Conservation (phyloP, 78 protist species). For the Neovahlkampfia damariscottae region DNA sequence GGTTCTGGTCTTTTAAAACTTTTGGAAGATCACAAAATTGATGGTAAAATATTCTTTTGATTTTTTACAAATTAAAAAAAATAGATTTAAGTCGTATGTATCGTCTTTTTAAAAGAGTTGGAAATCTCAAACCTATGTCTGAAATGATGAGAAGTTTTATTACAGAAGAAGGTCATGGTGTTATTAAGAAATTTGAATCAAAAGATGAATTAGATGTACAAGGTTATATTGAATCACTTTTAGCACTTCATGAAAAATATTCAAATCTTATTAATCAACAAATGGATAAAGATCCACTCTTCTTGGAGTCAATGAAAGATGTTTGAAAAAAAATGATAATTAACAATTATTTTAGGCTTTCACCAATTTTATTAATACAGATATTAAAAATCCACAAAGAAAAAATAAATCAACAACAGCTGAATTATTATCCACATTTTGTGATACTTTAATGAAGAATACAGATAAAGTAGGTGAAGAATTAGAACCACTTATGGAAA, state of each 20-base stretch:
- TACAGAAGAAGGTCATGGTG: not conserved
- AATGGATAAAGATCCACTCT: not conserved
- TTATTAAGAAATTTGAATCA: not conserved
- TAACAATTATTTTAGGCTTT: not conserved
- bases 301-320: not conserved
- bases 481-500: slow-evolving; percentile 6
- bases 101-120: not conserved
- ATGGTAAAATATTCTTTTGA: no score
- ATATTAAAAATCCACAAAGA: not conserved
- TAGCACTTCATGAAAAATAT: slow-evolving; percentile 6
- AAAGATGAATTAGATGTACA: not conserved
- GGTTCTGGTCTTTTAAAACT: not conserved
- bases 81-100: slow-evolving; percentile 6
- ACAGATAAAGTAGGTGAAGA: slow-evolving; percentile 5
- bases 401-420: not conserved
- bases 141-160: not conserved
- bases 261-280: not conserved
- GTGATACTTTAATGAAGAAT: slow-evolving; percentile 7
- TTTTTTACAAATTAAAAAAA: not conserved
- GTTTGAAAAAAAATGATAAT: not conserved
- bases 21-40: slow-evolving; percentile 5
- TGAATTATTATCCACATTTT: slow-evolving; percentile 18
- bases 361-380: not conserved
- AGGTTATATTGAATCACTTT: not conserved
- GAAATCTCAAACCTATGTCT: slow-evolving; percentile 2